Base-by-base conservation (phyloP, 2,329 filamentous ascomycete species). In the Diplocarpon mali region DNA sequence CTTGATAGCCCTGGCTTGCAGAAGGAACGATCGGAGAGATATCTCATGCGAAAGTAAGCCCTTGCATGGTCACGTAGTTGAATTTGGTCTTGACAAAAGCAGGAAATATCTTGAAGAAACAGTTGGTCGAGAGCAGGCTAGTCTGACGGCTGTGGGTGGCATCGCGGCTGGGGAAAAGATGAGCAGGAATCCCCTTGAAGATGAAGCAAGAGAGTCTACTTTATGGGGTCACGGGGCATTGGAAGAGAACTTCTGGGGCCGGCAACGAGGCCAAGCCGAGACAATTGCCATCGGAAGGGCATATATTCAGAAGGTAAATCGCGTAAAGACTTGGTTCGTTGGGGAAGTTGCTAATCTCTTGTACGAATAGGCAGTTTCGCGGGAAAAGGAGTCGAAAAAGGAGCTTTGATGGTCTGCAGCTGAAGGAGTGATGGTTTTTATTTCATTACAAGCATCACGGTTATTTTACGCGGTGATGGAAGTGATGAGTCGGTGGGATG, bases 1-100 rank as follows among this genome's bases (percentile, higher is more conserved):
- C 68, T 95, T 42, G 89, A 96, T 57, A 89, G 83, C 38, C 85
- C 86, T 0, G 89, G 88, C 1, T 70, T 89, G 45, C 85, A 93
- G 57, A 88, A 87, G 63, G 89, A 94, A 65, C 76, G 84, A 12
- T 78, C 78, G 3, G 85, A 95, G 61, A 75, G 86, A 16, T 96
- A 83, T 64, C 64, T 83, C 38, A 78, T 92, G 60, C 78, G 90
- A 51, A 90, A 87, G 67, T 77, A 76, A 53, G 78, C 88, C 8
- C 20, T 11, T 2, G 2, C 38, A 2, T 6, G 13, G 6, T 17
- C 17, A 13, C 4, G 16, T 29, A 5, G 8, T 20, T 4, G 31
- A 31, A 35, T 4, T 11, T 10, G 34, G 34, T 16, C 32, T 47
- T 54, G 41, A 51, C n/a, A 11, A 12, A 30, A 17, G 3, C 20